Evolutionary conservation across 73 alveolate genomes (phyloP).

Genomic region (Stentor coeruleus): DNA sequence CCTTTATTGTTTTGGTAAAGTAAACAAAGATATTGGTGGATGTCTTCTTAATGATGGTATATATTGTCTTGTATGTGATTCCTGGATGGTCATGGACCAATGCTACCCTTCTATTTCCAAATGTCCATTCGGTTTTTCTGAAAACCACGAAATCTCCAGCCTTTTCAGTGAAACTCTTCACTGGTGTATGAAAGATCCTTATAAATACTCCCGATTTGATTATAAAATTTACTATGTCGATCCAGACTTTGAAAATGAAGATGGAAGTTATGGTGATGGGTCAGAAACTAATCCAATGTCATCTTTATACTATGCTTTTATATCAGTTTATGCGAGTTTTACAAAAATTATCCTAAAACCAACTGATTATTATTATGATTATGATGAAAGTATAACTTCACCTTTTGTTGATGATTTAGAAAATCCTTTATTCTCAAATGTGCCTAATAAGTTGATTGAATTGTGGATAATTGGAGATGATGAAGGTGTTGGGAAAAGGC

Average conservation of each 20-base stretch:
- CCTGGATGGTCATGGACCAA: background rate
- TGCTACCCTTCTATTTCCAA: background rate
- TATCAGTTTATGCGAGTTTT: background rate
- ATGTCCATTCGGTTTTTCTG: background rate
- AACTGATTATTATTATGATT: background rate
- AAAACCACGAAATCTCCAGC: background rate
- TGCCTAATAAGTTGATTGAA: background rate
- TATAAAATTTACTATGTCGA: background rate
- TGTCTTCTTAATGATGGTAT: background rate
- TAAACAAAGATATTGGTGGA: background rate
- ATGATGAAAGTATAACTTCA: too few relatives aligned
- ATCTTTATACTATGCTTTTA: background rate
- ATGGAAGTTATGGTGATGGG: background rate
- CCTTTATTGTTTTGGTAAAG: background rate
- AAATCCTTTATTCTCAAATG: background rate
- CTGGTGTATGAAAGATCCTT: background rate
- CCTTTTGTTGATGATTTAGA: background rate
- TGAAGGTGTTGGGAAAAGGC: background rate
- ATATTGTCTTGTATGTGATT: background rate
- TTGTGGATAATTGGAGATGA: background rate
- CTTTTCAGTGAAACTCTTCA: background rate
- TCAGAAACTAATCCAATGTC: background rate
- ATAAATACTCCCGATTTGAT: background rate
- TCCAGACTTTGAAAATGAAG: too few relatives aligned
- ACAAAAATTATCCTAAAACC: background rate